Evolutionary conservation across 1,284 basidiomycete genomes (phyloP).

Genomic region (Tetrapyrgos nigripes): DNA sequence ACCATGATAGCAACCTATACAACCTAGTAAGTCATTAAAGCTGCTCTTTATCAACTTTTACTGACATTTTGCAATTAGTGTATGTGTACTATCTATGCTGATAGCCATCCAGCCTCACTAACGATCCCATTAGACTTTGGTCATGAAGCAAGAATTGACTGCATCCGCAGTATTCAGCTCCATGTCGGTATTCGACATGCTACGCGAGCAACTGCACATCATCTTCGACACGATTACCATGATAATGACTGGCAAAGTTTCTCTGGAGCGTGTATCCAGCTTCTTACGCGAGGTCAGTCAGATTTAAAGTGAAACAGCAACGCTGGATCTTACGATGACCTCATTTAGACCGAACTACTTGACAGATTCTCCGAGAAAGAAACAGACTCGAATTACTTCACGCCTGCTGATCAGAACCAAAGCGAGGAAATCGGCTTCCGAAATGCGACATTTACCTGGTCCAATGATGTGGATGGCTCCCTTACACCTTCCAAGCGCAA

Average conservation of each 20-base stretch:
- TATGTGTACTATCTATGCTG: slow-evolving; percentile 11
- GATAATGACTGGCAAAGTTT: slow-evolving; percentile 47
- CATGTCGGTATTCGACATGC: slow-evolving; percentile 53
- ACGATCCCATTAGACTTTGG: slow-evolving; percentile 36
- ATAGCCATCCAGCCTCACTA: background rate
- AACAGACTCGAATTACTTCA: slow-evolving; percentile 31
- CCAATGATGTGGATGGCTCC: slow-evolving; percentile 36
- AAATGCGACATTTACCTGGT: slow-evolving; percentile 53
- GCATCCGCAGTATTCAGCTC: slow-evolving; percentile 47
- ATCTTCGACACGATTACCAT: slow-evolving; percentile 32
- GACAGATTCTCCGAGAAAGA: slow-evolving; percentile 48
- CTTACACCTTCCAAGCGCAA: slow-evolving; percentile 40
- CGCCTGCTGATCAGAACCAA: slow-evolving; percentile 27
- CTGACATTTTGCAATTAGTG: background rate
- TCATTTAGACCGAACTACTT: slow-evolving; percentile 55
- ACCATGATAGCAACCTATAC: slow-evolving; percentile 75
- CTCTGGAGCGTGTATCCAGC: slow-evolving; percentile 53
- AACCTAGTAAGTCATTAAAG: slow-evolving; percentile 50
- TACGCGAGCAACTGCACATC: slow-evolving; percentile 45
- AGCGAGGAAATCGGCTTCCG: slow-evolving; percentile 44
- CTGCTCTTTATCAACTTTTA: too few relatives aligned
- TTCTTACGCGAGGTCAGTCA: slow-evolving; percentile 45
- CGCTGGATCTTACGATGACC: slow-evolving; percentile 4
- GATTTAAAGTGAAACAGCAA: background rate
- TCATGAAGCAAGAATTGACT: slow-evolving; percentile 44